Evolutionary conservation across 2,329 filamentous ascomycete species (phyloP).

Genomic region (Phyllosticta ampelicida): DNA sequence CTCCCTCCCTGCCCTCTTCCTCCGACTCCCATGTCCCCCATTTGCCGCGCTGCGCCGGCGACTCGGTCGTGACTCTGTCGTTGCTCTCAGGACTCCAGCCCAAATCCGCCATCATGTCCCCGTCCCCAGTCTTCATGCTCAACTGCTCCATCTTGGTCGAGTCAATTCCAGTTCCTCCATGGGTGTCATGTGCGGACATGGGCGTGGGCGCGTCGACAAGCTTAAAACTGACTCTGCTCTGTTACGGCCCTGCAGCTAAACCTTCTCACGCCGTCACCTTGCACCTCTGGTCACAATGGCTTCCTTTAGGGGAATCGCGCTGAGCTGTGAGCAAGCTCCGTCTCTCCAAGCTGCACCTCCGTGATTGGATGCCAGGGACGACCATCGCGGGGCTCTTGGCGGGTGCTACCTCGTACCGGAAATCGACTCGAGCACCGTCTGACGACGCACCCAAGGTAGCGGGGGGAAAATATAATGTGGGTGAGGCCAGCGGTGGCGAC

Average conservation of each 20-base stretch:
- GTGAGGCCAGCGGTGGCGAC: no score
- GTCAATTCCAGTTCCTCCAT: not conserved
- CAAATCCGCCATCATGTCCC: not conserved
- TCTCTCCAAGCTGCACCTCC: not conserved
- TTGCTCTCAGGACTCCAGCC: not conserved
- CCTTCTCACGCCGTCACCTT: not conserved
- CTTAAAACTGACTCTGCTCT: not conserved
- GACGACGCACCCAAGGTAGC: not conserved
- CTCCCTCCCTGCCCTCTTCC: no score
- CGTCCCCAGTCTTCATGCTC: not conserved
- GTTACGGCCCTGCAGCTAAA: not conserved
- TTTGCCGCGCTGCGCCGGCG: not conserved
- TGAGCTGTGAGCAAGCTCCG: no score
- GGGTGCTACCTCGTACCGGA: not conserved
- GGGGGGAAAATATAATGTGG: no score
- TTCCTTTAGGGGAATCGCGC: not conserved
- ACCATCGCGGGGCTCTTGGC: not conserved
- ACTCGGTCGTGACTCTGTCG: not conserved
- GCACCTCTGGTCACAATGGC: not conserved
- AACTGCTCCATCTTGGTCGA: not conserved
- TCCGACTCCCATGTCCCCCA: no score
- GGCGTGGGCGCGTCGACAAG: not conserved
- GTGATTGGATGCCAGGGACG: not conserved
- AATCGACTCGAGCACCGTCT: not conserved
- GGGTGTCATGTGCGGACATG: no score